A percentile compares a stretch with the other conserved stretches of the same genome.
These are phyloP conservation scores for Agrocybe chaxingu DNA, from an alignment of 768 basidiomycete species.

Conservation along the genomic window DNA sequence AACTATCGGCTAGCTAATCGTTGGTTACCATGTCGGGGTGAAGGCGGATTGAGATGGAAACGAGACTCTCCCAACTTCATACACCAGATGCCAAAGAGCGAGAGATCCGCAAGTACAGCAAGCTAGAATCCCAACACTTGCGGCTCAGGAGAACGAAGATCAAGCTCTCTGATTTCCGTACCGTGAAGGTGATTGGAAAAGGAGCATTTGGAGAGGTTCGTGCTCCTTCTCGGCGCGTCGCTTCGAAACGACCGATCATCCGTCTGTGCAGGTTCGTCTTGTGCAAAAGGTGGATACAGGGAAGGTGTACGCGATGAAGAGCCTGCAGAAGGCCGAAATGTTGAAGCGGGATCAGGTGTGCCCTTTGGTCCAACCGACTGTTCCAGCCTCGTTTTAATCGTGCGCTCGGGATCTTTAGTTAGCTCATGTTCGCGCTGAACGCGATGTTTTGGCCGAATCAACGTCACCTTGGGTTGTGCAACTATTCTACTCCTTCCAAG, in stretches of 20 bases:
- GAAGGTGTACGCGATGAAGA: conserved; percentile 99
- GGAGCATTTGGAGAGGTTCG: conserved; percentile 96
- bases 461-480: conserved; percentile 98
- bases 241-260: conserved; percentile 7
- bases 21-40: neutral
- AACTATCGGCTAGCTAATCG: neutral
- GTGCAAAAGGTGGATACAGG: conserved; percentile 97
- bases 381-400: neutral
- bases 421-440: conserved; percentile 95
- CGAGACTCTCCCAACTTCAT: conserved; percentile 71
- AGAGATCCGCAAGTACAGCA: conserved; percentile 82
- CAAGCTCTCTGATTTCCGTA: conserved; percentile 88
- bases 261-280: conserved; percentile 66
- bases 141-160: conserved; percentile 93
- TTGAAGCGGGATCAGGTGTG: conserved; percentile 96
- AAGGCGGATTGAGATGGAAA: conserved; percentile 89
- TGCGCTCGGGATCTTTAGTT: conserved; percentile 47
- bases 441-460: conserved; percentile 94
- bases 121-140: conserved; percentile 85
- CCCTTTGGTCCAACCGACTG: neutral
- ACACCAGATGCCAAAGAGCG: conserved; percentile 83
- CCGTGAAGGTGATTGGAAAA: conserved; percentile 98
- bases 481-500: conserved; percentile 97
- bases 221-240: conserved; percentile 9
- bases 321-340: conserved; percentile 97